Conservation (phyloP, 2,329 filamentous ascomycete genomes). For the Xylariaceae sp. region DNA sequence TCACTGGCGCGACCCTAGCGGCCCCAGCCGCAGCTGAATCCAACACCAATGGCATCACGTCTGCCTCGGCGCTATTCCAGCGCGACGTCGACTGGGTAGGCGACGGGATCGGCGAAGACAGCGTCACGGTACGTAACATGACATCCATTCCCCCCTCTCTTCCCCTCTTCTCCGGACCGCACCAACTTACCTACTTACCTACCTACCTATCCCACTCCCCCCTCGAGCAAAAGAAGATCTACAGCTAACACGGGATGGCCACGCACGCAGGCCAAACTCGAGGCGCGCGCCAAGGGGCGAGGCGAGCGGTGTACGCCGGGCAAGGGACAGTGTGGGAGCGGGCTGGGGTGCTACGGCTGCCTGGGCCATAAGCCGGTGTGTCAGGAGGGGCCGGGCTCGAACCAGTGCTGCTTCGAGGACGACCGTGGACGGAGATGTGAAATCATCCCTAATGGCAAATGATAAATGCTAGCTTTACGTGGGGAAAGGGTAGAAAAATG, state of each 20-base stretch:
- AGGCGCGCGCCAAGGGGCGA: background rate
- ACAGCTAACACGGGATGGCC: background rate
- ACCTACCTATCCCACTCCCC: too few species aligned
- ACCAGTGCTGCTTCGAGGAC: slow-evolving; percentile 34
- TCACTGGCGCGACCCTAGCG: background rate
- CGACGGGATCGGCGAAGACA: background rate
- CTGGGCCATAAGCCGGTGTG: background rate
- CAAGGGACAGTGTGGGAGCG: background rate
- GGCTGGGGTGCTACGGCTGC: slow-evolving; percentile 3
- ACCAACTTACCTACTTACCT: too few species aligned
- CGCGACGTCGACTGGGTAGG: background rate
- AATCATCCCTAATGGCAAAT: background rate
- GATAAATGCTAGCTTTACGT: background rate
- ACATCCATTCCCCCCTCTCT: background rate
- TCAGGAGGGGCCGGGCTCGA: background rate
- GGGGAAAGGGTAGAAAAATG: too few species aligned
- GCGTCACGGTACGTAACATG: background rate
- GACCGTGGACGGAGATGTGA: slow-evolving; percentile 37
- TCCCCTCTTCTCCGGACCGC: background rate
- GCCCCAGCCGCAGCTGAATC: background rate
- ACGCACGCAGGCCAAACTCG: background rate
- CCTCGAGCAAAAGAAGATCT: background rate
- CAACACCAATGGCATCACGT: background rate
- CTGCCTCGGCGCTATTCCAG: background rate
- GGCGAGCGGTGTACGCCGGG: background rate